phyloP scores from a whole-genome alignment of 805 yeast species.

The Candida methanosorbosa region DNA sequence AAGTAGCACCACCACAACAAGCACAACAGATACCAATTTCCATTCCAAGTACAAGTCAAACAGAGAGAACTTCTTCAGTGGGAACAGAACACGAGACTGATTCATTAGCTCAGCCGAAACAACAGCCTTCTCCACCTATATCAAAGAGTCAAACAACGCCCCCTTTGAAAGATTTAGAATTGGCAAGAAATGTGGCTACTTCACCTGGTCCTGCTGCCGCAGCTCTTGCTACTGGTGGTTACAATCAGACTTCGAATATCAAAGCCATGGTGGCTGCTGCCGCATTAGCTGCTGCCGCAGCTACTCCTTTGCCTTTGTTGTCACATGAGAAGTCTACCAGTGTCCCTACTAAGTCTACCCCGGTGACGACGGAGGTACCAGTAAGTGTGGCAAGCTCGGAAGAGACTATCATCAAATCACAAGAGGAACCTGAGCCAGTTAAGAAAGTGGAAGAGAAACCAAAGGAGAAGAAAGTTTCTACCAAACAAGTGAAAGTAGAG shows the following conservation, averaged over 20 bases:
- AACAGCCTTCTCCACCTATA: neutral
- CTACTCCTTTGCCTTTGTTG: constrained; percentile 53
- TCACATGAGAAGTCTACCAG: constrained; percentile 1
- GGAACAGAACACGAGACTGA: constrained; percentile 1
- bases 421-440: neutral
- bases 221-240: constrained; percentile 23
- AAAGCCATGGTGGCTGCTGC: constrained; percentile 75
- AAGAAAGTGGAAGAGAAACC: neutral
- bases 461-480: neutral
- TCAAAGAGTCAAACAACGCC: constrained; percentile 6
- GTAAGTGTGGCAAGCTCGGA: too few relatives aligned
- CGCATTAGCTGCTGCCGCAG: constrained; percentile 77
- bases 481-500: constrained; percentile 15
- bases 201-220: constrained; percentile 32
- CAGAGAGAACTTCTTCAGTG: neutral
- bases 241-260: constrained; percentile 16
- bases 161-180: neutral
- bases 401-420: too few relatives aligned
- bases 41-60: neutral
- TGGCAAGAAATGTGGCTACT: neutral
- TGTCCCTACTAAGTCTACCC: neutral
- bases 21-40: neutral
- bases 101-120: neutral
- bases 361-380: too few relatives aligned
- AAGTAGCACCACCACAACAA: neutral